Conservation (phyloP, 2,329 filamentous ascomycete species). For the Neofusicoccum cordaticola region DNA sequence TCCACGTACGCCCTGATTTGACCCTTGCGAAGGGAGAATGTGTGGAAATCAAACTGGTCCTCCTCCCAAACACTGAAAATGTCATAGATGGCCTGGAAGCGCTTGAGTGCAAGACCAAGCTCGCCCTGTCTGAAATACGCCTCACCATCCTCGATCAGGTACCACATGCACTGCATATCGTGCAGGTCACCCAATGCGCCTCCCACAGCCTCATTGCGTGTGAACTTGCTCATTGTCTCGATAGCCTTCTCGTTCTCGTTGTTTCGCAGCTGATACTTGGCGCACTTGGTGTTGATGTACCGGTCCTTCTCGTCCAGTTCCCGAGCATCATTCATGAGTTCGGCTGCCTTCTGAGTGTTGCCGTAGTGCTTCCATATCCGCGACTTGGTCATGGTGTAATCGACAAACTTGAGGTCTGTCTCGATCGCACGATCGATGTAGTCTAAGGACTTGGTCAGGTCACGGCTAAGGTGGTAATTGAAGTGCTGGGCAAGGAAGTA, state of each 20-base stretch:
- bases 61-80: constrained; percentile 98
- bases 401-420: constrained; percentile 75
- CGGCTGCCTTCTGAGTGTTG: constrained; percentile 73
- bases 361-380: constrained; percentile 91
- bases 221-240: constrained; percentile 90
- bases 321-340: constrained; percentile 84
- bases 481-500: constrained; percentile 98
- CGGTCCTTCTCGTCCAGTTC: constrained; percentile 84
- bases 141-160: constrained; percentile 89
- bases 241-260: constrained; percentile 84
- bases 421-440: constrained; percentile 83
- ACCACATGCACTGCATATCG: constrained; percentile 99
- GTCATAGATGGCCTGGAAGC: constrained; percentile 81
- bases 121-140: constrained; percentile 80
- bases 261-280: constrained; percentile 94
- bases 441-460: constrained; percentile 75
- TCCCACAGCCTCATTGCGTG: constrained; percentile 81
- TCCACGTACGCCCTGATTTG: constrained; percentile 93
- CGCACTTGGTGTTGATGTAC: constrained; percentile 97
- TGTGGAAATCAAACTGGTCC: constrained; percentile 98
- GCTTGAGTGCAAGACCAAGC: constrained; percentile 81
- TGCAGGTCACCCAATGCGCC: constrained; percentile 87
- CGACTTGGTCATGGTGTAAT: constrained; percentile 93
- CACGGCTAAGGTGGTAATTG: constrained; percentile 84
- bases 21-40: constrained; percentile 93